Base-by-base conservation (phyloP, 208 protist species). In the Lotmaria passim region DNA sequence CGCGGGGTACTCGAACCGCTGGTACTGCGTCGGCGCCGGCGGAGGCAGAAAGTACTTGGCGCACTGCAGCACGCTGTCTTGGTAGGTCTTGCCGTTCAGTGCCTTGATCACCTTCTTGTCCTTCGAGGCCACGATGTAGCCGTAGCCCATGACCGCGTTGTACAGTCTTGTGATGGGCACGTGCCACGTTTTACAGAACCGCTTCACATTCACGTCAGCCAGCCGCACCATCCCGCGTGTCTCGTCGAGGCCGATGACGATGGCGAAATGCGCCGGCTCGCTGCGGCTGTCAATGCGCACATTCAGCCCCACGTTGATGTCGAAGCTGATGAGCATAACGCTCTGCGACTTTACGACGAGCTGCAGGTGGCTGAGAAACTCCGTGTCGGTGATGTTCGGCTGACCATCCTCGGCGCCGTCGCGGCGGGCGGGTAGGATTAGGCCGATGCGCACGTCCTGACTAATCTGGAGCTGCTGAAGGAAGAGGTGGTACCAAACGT, bases 141-240 rank as follows among this genome's bases (percentile, higher is more conserved):
- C 93, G 67, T 91, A 96, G 41, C 89, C 89, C 84, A 97, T 97
- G 43, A 90, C 78, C 8, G 93, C 88, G 56, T 86, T 89, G 78
- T 95, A 93, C 12, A 97, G 79, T 0, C 89, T 75, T 2, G 59
- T 56, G 34, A 95, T 50, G 12, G 87, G 89, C 14, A 94, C 68
- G 77, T 95, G 84, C 90, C 93, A 97, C 51, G 86, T 93, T 81
- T 95, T 95, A 50, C 90, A 82, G 75, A 93, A 97, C 24, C 90
- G 86, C 70, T 93, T 93, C 44, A 94, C 87, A 65, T 93, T 95
- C 19, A 97, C 93, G 64, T 97, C 93, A 1, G 89, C 93, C 23
- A 97, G 68, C 12, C 88, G 85, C 62, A 94, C 86, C 26, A 96
- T 73, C 3, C 84, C 82, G 31, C 80, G 82, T 59, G 73, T 76